Evolutionary conservation across 176 grass and related monocot species (phyloP), one percentile per base, ranked within the genome.

Genomic region (Melocanna baccifera): DNA sequence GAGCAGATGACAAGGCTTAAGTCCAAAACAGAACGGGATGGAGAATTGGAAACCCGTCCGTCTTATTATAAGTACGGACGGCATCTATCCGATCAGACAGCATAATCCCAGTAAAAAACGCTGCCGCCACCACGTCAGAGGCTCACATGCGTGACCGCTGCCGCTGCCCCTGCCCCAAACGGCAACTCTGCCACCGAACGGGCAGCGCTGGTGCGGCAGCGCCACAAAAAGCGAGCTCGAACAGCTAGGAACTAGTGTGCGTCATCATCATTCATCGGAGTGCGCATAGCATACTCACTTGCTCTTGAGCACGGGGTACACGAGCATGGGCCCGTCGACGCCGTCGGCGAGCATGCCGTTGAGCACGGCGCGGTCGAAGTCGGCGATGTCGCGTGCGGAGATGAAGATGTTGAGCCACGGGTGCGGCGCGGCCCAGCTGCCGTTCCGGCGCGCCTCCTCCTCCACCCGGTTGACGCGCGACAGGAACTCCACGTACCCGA

Each of bases 371-470:
- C 70, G 78, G 62, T 96, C 88, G 84, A 99, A 96, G 23, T 29
- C 91, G 22, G 62, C 57, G 64, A 99, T 89, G 83, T 96, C 78
- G 6, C 75, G 85, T 2, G 93, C 81, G 20, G 93, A 82, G 78
- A 99, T 65, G 87, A 99, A 89, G 59, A 99, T 65, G 90, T 99
- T 99, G 73, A 99, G 89, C 97, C 97, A 99, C 5, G 97, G 97
- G 92, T 99, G 97, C 15, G 97, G 91, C 64, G 88, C 70, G 1
- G 71, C 83, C 97, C 97, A 99, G 76, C 87, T 96, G 46, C 97
- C 97, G 77, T 84, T 94, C 11, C 91, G 91, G 5, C 89, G 93
- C 1, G 97, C 97, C 86, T 91, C 90, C 76, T 90, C 87, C 85
- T 99, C 97, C 23, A 77, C 97, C 7, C 64, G 70, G 78, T 93